These are phyloP conservation scores for Capsicum chinense DNA, from an alignment of 257 asterid species.

Conservation along the genomic window DNA sequence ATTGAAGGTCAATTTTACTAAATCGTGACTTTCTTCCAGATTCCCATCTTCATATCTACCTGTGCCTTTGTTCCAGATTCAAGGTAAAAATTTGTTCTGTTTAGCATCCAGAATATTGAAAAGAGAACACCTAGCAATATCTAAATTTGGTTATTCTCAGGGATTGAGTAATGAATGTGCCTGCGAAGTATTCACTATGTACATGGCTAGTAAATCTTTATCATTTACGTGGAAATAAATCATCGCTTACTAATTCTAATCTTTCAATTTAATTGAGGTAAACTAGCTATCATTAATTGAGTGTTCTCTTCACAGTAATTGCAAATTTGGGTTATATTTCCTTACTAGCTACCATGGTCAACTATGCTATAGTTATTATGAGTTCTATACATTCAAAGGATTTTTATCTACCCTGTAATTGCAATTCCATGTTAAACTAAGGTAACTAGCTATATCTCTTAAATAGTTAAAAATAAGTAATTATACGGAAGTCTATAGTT, in stretches of 20 bases:
- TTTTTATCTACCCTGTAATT: not conserved
- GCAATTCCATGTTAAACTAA: not conserved
- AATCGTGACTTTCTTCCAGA: too few relatives aligned
- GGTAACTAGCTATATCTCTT: not conserved
- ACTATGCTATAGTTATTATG: not conserved
- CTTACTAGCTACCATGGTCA: not conserved
- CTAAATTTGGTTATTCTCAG: not conserved
- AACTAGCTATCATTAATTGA: too few relatives aligned
- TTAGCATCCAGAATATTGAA: not conserved
- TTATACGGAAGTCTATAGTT: not conserved
- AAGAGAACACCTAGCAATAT: constrained; percentile 11
- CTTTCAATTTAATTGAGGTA: constrained; percentile 8
- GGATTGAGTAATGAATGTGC: too few relatives aligned
- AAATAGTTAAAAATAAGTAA: not conserved
- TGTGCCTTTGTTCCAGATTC: too few relatives aligned
- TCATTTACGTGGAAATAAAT: constrained; percentile 44
- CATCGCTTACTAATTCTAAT: constrained; percentile 33
- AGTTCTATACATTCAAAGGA: not conserved
- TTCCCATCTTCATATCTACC: too few relatives aligned
- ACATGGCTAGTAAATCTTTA: constrained; percentile 34
- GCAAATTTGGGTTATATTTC: not conserved
- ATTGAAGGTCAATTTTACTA: too few relatives aligned
- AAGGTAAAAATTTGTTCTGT: not conserved
- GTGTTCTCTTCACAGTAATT: not conserved
- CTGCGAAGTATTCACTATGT: not conserved